Evolutionary conservation across 441 rosid species (phyloP).

Genomic region (Geranium incanum): DNA sequence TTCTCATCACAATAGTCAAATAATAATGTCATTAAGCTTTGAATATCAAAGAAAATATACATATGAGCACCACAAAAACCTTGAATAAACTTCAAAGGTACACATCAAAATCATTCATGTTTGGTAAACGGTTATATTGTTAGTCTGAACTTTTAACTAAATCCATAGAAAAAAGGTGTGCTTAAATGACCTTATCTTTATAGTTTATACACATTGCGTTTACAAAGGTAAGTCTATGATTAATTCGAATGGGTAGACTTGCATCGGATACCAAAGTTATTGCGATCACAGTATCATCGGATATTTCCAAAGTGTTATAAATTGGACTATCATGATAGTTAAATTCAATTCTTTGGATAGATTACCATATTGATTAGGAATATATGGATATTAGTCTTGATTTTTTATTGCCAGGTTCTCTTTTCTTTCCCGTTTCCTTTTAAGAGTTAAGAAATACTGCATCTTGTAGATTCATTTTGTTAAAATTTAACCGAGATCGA

Average conservation of each 20-base stretch:
- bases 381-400: not conserved
- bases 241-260: not conserved
- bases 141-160: no score
- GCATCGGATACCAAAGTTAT: not conserved
- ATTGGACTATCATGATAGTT: no score
- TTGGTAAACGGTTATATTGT: no score
- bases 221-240: not conserved
- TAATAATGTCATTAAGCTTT: no score
- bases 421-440: not conserved
- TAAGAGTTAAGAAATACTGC: not conserved
- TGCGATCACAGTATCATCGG: not conserved
- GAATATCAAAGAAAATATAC: no score
- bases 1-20: no score
- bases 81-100: not conserved
- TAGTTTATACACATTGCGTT: no score
- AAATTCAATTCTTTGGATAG: no score
- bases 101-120: no score
- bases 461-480: conserved; percentile 7
- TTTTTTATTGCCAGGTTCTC: not conserved
- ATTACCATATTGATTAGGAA: not conserved
- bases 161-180: no score
- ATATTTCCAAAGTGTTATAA: no score
- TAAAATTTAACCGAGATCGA: conserved; percentile 2
- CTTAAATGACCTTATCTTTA: no score
- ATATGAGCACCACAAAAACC: not conserved